Evolutionary conservation across 1,284 basidiomycete genomes (phyloP).

Genomic region (Apiotrichum montevideense): DNA sequence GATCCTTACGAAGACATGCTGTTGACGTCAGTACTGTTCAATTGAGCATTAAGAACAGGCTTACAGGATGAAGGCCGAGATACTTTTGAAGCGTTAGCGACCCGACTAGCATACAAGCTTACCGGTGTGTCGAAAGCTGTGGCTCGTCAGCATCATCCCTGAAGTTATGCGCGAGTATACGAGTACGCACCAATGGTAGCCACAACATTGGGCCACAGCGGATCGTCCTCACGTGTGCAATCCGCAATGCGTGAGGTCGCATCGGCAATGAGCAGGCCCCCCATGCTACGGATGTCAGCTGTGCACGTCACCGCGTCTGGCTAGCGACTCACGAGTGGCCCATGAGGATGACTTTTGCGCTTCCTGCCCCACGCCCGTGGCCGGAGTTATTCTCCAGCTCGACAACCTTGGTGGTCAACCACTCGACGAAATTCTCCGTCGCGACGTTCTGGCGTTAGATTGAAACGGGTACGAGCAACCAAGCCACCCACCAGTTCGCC

Average conservation of each 20-base stretch:
- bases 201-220: slow-evolving; percentile 45
- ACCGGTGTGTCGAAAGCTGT: slow-evolving; percentile 88
- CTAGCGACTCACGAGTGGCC: slow-evolving; percentile 67
- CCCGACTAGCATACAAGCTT: not conserved
- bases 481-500: slow-evolving; percentile 63
- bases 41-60: slow-evolving; percentile 1
- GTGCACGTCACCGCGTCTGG: not conserved
- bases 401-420: slow-evolving; percentile 75
- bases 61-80: slow-evolving; percentile 70
- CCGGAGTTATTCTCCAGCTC: slow-evolving; percentile 66
- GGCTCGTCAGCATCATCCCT: not conserved
- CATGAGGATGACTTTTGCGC: slow-evolving; percentile 74
- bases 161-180: no score
- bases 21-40: not conserved
- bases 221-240: slow-evolving; percentile 29
- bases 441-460: slow-evolving; percentile 59
- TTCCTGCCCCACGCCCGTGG: slow-evolving; percentile 62
- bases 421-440: slow-evolving; percentile 75
- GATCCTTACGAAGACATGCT: slow-evolving; percentile 37
- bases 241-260: slow-evolving; percentile 65
- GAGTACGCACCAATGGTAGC: slow-evolving; percentile 33
- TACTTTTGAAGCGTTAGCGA: slow-evolving; percentile 52
- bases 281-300: slow-evolving; percentile 59
- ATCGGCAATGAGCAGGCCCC: slow-evolving; percentile 79
- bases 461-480: slow-evolving; percentile 25